A percentile compares a stretch with the other conserved stretches of the same genome.
phyloP scores from a whole-genome alignment of 2,329 filamentous ascomycete species.

The Aulographum hederae region DNA sequence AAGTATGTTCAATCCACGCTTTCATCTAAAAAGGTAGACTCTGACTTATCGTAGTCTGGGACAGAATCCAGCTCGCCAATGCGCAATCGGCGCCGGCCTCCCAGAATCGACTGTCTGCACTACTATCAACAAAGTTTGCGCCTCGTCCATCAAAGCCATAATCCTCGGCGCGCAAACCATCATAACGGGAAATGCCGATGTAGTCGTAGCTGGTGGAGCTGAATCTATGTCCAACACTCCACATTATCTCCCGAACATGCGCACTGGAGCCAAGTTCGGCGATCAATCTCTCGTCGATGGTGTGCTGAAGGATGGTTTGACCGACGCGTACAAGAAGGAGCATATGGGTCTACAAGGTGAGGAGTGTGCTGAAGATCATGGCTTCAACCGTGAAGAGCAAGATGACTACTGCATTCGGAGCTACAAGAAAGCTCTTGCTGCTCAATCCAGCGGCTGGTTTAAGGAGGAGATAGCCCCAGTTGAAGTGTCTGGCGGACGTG shows the following conservation, averaged over 20 bases:
- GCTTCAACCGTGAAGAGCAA: constrained; percentile 66
- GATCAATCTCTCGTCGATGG: constrained; percentile 79
- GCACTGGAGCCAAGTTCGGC: constrained; percentile 84
- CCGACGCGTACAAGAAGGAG: constrained; percentile 86
- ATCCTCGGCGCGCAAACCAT: constrained; percentile 93
- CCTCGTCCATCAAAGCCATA: constrained; percentile 84
- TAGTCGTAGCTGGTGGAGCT: constrained; percentile 83
- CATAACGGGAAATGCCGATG: constrained; percentile 82
- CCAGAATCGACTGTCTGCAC: constrained; percentile 65
- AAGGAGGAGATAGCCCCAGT: constrained; percentile 74
- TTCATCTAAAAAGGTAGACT: constrained; percentile 1
- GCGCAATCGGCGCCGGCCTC: constrained; percentile 76
- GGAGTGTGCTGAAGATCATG: constrained; percentile 75
- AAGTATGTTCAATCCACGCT: constrained; percentile 40
- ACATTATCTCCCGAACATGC: constrained; percentile 80
- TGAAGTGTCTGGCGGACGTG: constrained; percentile 71
- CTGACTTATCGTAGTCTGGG: constrained; percentile 46
- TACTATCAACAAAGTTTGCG: constrained; percentile 98
- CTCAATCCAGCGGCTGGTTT: constrained; percentile 68
- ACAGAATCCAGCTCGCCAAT: constrained; percentile 91
- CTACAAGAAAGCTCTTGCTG: constrained; percentile 84
- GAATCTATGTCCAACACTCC: constrained; percentile 98
- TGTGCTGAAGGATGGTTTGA: constrained; percentile 84
- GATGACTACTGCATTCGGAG: constrained; percentile 91
- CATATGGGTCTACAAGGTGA: constrained; percentile 92